Percentiles rank a stretch among this genome's conserved stretches.
These are phyloP conservation scores for Lepidium didymum DNA, from an alignment of 345 rosid species.

Conservation along the genomic window DNA sequence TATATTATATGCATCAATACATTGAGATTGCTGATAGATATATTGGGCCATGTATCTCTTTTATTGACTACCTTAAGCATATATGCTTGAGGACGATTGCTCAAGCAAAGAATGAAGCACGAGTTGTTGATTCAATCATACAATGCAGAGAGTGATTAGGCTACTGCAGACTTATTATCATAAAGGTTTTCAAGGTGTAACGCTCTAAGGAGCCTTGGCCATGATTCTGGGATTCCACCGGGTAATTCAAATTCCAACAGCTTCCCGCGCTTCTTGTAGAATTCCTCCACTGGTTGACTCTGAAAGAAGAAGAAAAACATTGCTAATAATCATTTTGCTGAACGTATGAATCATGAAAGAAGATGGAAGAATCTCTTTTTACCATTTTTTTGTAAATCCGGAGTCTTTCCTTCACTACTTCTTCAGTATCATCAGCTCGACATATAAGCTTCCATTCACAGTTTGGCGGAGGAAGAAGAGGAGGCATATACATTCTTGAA, in stretches of 20 bases:
- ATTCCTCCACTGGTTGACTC: conserved; percentile 94
- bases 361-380: not conserved
- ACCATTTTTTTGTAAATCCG: conserved; percentile 73
- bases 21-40: too few species aligned
- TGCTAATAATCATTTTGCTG: not conserved
- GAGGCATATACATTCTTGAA: conserved; percentile 86
- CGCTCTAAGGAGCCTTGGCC: conserved; percentile 91
- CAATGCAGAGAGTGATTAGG: conserved; percentile 21
- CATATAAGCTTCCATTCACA: conserved; percentile 78
- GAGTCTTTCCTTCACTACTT: conserved; percentile 81
- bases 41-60: not conserved
- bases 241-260: conserved; percentile 86
- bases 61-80: conserved; percentile 21
- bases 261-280: conserved; percentile 68
- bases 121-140: conserved; percentile 6
- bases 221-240: conserved; percentile 95
- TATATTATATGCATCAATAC: not conserved
- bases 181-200: conserved; percentile 62
- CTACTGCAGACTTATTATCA: conserved; percentile 57
- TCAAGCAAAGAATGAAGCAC: conserved; percentile 28
- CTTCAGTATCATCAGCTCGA: conserved; percentile 89
- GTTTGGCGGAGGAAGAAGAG: conserved; percentile 89
- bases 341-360: not conserved
- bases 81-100: conserved; percentile 7
- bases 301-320: not conserved